Base-by-base conservation (phyloP, 2,329 filamentous ascomycete genomes). In the Dactylellina drechsleri region DNA sequence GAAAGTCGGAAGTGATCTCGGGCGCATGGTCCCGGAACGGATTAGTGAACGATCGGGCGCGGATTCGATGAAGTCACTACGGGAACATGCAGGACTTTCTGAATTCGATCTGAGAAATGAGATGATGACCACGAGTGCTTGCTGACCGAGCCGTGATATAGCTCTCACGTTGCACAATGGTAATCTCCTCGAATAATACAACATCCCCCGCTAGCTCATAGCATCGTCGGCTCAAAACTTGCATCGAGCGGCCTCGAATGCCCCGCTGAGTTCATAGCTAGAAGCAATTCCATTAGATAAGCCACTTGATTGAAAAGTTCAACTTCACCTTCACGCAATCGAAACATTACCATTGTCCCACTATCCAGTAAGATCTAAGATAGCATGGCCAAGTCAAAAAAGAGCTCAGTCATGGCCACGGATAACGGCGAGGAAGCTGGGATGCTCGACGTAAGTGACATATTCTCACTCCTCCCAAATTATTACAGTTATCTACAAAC, bases 371-470 rank as follows among this genome's bases (percentile, higher is more conserved):
- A n/a, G n/a, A n/a, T n/a, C n/a, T 36, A 36, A 2, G 31, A 36
- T 36, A 36, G 2, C 23, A 74, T 67, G 70, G 70, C 57, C 10
- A 61, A 53, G 18, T 67, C 49, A n/a, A 54, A 45, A 31, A 31
- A 36, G 2, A 8, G 43, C 43, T 47, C 43, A 47, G 43, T 2
- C 18, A 28, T 40, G n/a, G 59, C n/a, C 41, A 64, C 41, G 23
- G 58, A 58, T 7, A 52, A 59, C 52, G 41, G 41, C 36, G 71
- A 64, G 5, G 71, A 65, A 15, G 47, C 52, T 36, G 54, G 64
- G 50, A 60, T 57, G 13, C 64, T 75, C 45, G 71, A 75, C 45
- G 71, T 75, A 47, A 68, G 71, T 75, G 71, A 68, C 62, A 53
- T 62, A 56, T 40, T 59, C 26, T 23, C 59, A 12, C 43, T 20